These are phyloP conservation scores for Medicago lupulina DNA, from an alignment of 306 rosid genomes.

Conservation along the genomic window DNA sequence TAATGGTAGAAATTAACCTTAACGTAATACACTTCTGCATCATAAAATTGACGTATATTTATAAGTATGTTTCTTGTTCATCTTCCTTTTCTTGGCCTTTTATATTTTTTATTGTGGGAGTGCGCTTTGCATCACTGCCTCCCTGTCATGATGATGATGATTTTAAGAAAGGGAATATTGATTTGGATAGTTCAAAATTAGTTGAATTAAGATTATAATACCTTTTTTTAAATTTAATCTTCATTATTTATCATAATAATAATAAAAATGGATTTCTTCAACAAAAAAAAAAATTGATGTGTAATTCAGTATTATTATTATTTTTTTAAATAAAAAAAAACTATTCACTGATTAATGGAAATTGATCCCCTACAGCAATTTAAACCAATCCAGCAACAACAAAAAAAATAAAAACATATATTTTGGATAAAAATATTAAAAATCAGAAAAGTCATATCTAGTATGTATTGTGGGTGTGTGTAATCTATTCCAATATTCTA, in stretches of 20 bases:
- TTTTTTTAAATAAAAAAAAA: too few relatives aligned
- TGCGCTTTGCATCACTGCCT: conserved; percentile 20
- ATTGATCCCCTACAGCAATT: too few relatives aligned
- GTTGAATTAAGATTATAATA: background rate
- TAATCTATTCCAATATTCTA: background rate
- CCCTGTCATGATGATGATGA: background rate
- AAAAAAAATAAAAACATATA: too few relatives aligned
- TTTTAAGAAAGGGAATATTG: background rate
- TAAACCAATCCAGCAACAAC: too few relatives aligned
- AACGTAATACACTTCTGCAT: too few relatives aligned
- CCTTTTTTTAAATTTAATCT: background rate
- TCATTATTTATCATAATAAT: background rate
- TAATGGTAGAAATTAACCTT: too few relatives aligned
- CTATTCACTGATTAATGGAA: too few relatives aligned
- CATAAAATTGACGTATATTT: background rate
- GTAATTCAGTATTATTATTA: too few relatives aligned
- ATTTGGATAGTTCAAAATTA: background rate
- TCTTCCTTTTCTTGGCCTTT: background rate
- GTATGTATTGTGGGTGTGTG: background rate
- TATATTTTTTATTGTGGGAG: background rate
- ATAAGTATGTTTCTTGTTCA: conserved; percentile 23
- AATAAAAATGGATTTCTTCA: too few relatives aligned
- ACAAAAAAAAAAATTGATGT: too few relatives aligned
- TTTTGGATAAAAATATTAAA: too few relatives aligned
- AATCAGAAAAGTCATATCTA: background rate